phyloP scores from a whole-genome alignment of 2,329 filamentous ascomycete genomes.

The Fusarium multiceps region DNA sequence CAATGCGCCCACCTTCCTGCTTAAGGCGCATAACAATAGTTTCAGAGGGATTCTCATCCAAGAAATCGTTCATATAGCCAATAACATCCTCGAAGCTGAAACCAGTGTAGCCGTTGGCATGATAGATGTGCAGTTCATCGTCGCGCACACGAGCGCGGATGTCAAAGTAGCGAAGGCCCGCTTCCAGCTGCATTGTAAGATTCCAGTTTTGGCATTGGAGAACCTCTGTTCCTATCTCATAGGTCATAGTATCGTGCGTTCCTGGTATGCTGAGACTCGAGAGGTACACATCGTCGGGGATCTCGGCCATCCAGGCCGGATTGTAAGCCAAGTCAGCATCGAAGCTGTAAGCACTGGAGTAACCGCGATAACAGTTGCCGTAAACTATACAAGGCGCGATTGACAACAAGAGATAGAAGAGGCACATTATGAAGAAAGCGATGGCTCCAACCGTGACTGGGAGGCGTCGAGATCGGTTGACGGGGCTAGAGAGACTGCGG shows the following conservation, averaged over 20 bases:
- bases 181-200: conserved; percentile 57
- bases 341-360: conserved; percentile 55
- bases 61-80: conserved; percentile 57
- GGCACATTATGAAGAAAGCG: conserved; percentile 43
- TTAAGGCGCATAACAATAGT: conserved; percentile 63
- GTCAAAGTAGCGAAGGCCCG: conserved; percentile 63
- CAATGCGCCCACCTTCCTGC: conserved; percentile 57
- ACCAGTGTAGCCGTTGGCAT: conserved; percentile 58
- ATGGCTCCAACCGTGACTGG: conserved; percentile 32
- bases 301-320: conserved; percentile 56
- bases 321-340: conserved; percentile 51
- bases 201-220: conserved; percentile 62
- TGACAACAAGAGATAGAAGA: conserved; percentile 45
- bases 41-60: conserved; percentile 58
- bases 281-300: conserved; percentile 56
- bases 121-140: conserved; percentile 60
- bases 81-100: conserved; percentile 58
- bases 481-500: conserved; percentile 30
- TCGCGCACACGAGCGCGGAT: conserved; percentile 59
- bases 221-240: conserved; percentile 49
- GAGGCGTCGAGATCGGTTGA: conserved; percentile 33
- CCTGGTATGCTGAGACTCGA: conserved; percentile 62
- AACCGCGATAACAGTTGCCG: conserved; percentile 47
- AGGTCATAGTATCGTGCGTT: conserved; percentile 66
- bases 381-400: conserved; percentile 46